phyloP scores from a whole-genome alignment of 2,329 filamentous ascomycete genomes.

The Colletotrichum destructivum region DNA sequence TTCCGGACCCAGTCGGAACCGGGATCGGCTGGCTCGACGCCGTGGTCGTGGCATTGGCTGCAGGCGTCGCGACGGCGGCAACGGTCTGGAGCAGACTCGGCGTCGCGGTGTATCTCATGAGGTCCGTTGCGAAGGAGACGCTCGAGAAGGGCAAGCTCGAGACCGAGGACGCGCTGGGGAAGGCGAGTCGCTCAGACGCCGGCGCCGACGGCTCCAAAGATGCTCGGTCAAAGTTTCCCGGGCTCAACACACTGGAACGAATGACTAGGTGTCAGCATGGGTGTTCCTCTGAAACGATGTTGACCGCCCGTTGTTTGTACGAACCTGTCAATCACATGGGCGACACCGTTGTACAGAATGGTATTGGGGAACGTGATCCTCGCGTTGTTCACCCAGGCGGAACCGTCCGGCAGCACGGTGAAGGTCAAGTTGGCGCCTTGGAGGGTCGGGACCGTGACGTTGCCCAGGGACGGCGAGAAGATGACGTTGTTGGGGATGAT shows the following conservation, averaged over 20 bases:
- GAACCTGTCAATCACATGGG: constrained; percentile 51
- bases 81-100: constrained; percentile 48
- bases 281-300: rapidly evolving
- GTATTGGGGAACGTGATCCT: constrained; percentile 51
- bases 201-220: constrained; percentile 45
- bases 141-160: constrained; percentile 47
- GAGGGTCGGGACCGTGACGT: constrained; percentile 47
- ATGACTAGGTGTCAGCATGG: not conserved
- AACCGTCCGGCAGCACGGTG: constrained; percentile 50
- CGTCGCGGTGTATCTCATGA: constrained; percentile 46
- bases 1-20: not conserved
- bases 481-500: constrained; percentile 51
- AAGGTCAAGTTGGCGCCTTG: constrained; percentile 47
- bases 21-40: constrained; percentile 13
- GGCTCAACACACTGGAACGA: constrained; percentile 46
- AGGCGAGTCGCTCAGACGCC: constrained; percentile 48
- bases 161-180: constrained; percentile 46
- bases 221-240: constrained; percentile 47
- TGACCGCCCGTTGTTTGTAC: not conserved
- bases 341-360: constrained; percentile 52
- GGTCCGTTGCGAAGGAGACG: constrained; percentile 46
- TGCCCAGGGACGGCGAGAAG: constrained; percentile 49
- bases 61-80: constrained; percentile 44
- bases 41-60: constrained; percentile 13
- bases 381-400: constrained; percentile 51